Conservation (phyloP, 176 grass and related monocot species). For the Aegilops speltoides region DNA sequence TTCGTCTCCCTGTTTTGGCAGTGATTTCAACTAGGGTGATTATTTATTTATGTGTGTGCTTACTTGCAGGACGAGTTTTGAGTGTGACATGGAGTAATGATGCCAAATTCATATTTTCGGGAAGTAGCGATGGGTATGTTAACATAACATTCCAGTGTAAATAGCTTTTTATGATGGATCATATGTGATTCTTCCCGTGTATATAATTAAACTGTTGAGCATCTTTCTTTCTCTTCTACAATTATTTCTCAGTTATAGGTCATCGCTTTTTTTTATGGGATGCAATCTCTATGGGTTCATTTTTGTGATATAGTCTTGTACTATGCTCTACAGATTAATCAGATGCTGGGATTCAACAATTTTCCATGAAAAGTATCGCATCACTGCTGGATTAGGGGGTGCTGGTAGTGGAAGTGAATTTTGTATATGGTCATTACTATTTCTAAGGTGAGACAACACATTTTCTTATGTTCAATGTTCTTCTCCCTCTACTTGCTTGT, state of each 20-base stretch:
- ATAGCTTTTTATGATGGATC: conserved; percentile 10
- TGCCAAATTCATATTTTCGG: conserved; percentile 74
- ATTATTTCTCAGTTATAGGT: not conserved
- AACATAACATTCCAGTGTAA: conserved; percentile 9
- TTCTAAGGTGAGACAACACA: conserved; percentile 55
- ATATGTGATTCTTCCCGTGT: not conserved
- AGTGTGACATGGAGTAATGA: conserved; percentile 89
- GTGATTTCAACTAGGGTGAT: conserved; percentile 19
- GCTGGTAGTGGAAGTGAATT: conserved; percentile 67
- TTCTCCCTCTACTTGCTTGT: not conserved
- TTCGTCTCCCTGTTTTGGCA: conserved; percentile 5
- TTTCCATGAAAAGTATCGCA: conserved; percentile 87
- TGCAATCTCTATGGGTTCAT: not conserved
- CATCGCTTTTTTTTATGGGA: not conserved
- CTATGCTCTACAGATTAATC: conserved; percentile 58
- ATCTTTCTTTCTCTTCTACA: conserved; percentile 5
- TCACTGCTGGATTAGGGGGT: conserved; percentile 86
- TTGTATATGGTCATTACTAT: conserved; percentile 76
- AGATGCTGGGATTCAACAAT: conserved; percentile 86
- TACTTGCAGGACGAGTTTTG: conserved; percentile 65
- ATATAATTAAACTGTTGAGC: not conserved
- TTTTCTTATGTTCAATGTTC: not conserved
- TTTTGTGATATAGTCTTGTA: conserved; percentile 6
- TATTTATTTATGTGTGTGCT: conserved; percentile 13
- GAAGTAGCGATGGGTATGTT: conserved; percentile 93